A percentile compares a stretch with the other conserved stretches of the same genome.
These are phyloP conservation scores for Alternaria hordeiaustralica DNA, from an alignment of 2,329 filamentous ascomycete genomes.

Conservation along the genomic window DNA sequence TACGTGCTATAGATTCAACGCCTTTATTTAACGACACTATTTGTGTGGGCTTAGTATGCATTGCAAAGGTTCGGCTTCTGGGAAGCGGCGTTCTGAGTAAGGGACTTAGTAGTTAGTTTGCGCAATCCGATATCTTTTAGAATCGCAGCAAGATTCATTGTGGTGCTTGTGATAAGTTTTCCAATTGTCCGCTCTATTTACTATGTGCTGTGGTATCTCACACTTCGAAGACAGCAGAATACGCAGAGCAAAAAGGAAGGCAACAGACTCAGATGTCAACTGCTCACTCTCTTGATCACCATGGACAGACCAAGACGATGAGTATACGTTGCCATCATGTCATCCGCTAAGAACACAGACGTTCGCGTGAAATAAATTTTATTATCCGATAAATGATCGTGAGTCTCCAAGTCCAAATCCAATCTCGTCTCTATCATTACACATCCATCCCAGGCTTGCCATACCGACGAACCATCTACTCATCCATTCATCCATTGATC, in stretches of 20 bases:
- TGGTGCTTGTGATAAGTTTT: neutral
- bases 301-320: neutral
- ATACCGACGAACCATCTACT: neutral
- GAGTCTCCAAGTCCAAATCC: neutral
- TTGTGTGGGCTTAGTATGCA: neutral
- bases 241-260: neutral
- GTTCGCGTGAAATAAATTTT: neutral
- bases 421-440: neutral
- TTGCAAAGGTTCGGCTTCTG: neutral
- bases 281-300: neutral
- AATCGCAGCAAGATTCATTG: neutral
- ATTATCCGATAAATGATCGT: neutral
- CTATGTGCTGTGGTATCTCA: neutral
- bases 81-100: neutral
- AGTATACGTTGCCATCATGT: accelerated
- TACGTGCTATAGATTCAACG: neutral
- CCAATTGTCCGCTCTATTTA: neutral
- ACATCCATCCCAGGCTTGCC: neutral
- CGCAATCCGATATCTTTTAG: neutral
- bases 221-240: neutral
- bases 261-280: neutral
- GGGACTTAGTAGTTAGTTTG: neutral
- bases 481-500: neutral
- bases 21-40: neutral
- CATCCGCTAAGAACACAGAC: neutral